Evolutionary conservation across 148 eudicot species (phyloP).

Genomic region (Chenopodium suecicum): DNA sequence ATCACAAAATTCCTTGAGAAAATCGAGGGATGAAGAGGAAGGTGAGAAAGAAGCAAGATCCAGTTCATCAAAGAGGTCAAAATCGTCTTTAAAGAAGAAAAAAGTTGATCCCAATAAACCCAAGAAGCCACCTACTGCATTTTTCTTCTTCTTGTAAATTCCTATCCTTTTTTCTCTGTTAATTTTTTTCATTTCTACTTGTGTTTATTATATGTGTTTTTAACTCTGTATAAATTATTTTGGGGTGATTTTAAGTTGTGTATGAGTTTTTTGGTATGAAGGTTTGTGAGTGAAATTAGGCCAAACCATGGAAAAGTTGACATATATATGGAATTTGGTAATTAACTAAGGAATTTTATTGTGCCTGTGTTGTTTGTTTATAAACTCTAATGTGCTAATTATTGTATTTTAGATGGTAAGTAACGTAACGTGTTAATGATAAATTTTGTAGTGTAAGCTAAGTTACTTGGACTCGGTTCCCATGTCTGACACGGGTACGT

Average conservation of each 20-base stretch:
- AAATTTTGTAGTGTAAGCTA: neutral
- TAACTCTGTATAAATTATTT: too few relatives aligned
- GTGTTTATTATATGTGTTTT: neutral
- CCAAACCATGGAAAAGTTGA: neutral
- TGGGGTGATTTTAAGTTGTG: too few relatives aligned
- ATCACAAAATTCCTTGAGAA: constrained; percentile 8
- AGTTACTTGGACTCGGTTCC: too few relatives aligned
- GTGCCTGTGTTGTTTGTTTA: neutral
- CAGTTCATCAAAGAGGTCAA: constrained; percentile 20
- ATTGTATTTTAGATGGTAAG: neutral
- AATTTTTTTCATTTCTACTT: neutral
- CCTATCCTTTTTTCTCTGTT: neutral
- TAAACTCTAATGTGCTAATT: neutral
- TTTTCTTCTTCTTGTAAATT: constrained; percentile 83
- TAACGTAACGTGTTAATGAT: neutral
- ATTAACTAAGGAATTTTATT: too few relatives aligned
- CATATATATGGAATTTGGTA: neutral
- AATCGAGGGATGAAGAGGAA: constrained; percentile 18
- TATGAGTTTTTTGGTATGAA: too few relatives aligned
- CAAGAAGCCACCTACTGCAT: constrained; percentile 95
- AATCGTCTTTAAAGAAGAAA: constrained; percentile 23
- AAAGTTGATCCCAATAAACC: constrained; percentile 67
- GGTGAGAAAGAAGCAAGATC: constrained; percentile 18
- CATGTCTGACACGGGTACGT: too few relatives aligned
- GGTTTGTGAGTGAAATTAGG: neutral